Conservation (phyloP, 2,329 filamentous ascomycete genomes). For the Sarocladiaceae sp. region DNA sequence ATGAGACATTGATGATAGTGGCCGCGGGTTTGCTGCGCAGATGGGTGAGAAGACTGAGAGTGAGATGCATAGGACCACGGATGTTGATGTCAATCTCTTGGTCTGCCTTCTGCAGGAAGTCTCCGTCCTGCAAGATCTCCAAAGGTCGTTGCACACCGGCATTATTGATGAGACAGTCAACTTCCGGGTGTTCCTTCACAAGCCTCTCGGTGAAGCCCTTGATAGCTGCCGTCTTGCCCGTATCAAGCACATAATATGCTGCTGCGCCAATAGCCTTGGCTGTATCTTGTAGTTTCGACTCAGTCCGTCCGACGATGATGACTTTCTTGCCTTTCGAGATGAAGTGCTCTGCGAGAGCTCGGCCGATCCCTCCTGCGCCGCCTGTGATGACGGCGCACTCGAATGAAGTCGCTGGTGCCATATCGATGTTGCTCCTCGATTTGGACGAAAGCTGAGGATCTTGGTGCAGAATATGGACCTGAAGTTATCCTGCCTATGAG, state of each 20-base stretch:
- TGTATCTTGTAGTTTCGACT: constrained; percentile 44
- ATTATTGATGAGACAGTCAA: constrained; percentile 58
- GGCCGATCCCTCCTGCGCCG: constrained; percentile 48
- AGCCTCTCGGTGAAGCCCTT: constrained; percentile 40
- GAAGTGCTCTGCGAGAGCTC: constrained; percentile 41
- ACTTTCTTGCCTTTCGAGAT: constrained; percentile 43
- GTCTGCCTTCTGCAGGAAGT: constrained; percentile 47
- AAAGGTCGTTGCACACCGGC: constrained; percentile 54
- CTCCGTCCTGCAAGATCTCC: constrained; percentile 32
- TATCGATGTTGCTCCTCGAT: background rate
- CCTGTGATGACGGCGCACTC: constrained; percentile 45
- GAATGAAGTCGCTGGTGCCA: constrained; percentile 18
- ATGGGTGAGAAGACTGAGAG: constrained; percentile 43
- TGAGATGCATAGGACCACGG: constrained; percentile 52
- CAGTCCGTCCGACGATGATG: constrained; percentile 49
- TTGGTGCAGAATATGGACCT: background rate
- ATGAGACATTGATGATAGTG: constrained; percentile 50
- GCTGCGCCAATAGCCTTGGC: constrained; percentile 38
- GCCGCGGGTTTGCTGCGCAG: constrained; percentile 36
- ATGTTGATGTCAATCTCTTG: constrained; percentile 57
- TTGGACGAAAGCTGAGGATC: background rate
- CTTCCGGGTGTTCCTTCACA: constrained; percentile 38
- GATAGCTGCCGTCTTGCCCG: constrained; percentile 38
- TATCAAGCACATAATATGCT: constrained; percentile 50
- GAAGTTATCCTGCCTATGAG: too few relatives aligned